Conservation (phyloP, 2,329 filamentous ascomycete species). For the Lachnellula subtilissima region DNA sequence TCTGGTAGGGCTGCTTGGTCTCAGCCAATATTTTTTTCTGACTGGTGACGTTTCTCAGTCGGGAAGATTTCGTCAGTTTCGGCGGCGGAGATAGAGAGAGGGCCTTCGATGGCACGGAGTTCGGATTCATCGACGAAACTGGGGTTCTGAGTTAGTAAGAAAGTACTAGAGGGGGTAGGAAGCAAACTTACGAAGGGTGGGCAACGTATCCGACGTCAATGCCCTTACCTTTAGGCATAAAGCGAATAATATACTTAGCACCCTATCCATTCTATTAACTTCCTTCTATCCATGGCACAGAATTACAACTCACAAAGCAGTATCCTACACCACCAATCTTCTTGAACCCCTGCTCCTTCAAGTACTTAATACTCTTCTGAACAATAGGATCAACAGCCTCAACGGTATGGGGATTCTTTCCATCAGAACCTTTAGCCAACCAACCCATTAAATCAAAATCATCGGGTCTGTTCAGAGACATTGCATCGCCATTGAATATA, state of each 20-base stretch:
- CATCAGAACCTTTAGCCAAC: conserved; percentile 27
- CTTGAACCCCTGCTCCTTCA: conserved; percentile 53
- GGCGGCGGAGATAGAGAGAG: conserved; percentile 53
- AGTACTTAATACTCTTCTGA: conserved; percentile 48
- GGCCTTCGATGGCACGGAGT: conserved; percentile 59
- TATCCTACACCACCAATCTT: conserved; percentile 64
- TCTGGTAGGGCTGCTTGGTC: conserved; percentile 55
- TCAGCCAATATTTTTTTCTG: conserved; percentile 58
- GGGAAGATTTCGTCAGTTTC: conserved; percentile 66
- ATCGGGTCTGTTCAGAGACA: conserved; percentile 46
- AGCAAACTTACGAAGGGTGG: conserved; percentile 54
- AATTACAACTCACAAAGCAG: conserved; percentile 48
- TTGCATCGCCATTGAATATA: conserved; percentile 62
- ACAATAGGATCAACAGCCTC: conserved; percentile 37
- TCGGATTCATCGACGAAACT: conserved; percentile 63
- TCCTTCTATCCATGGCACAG: neutral
- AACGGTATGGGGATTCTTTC: conserved; percentile 30
- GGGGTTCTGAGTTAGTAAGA: neutral
- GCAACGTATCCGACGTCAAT: conserved; percentile 69
- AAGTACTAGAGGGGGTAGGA: neutral
- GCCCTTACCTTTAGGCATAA: conserved; percentile 50
- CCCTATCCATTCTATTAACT: conserved; percentile 35
- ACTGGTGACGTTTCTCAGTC: conserved; percentile 56
- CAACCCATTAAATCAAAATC: conserved; percentile 48
- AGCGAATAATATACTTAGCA: conserved; percentile 68